These are phyloP conservation scores for Musa schizocarpa DNA, from an alignment of 176 grass and related monocot species.

Conservation along the genomic window DNA sequence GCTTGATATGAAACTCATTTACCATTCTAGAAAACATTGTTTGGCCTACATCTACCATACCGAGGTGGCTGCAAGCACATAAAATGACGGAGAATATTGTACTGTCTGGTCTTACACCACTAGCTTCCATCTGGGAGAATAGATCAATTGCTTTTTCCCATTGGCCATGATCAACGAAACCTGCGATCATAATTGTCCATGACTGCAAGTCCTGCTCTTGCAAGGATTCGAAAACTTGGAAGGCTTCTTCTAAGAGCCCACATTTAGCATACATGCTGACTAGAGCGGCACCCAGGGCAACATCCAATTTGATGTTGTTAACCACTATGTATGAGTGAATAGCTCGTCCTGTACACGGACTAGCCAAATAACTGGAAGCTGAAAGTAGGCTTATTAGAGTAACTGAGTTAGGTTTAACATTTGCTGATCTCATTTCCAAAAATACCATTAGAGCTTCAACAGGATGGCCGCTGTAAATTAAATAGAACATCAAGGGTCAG, in stretches of 20 bases:
- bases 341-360: conserved; percentile 7
- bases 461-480: conserved; percentile 8
- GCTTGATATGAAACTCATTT: conserved; percentile 10
- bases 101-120: conserved; percentile 23
- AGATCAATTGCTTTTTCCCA: conserved; percentile 7
- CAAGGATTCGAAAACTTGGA: conserved; percentile 21
- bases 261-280: conserved; percentile 27
- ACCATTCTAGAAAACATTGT: conserved; percentile 23
- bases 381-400: conserved; percentile 23
- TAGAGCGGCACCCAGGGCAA: conserved; percentile 21
- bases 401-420: conserved; percentile 22
- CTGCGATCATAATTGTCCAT: conserved; percentile 28
- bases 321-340: conserved; percentile 19
- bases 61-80: conserved; percentile 25
- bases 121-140: conserved; percentile 25
- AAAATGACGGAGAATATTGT: conserved; percentile 21
- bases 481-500: background rate
- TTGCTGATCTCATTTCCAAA: conserved; percentile 4
- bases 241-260: conserved; percentile 13
- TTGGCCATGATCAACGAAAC: conserved; percentile 12
- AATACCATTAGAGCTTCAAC: conserved; percentile 17
- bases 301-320: conserved; percentile 17
- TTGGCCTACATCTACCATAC: conserved; percentile 21
- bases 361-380: conserved; percentile 15
- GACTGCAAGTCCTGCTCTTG: conserved; percentile 19